A percentile compares a stretch with the other conserved stretches of the same genome.
phyloP scores from a whole-genome alignment of 2,329 filamentous ascomycete genomes.

The Aspergillus sp. region DNA sequence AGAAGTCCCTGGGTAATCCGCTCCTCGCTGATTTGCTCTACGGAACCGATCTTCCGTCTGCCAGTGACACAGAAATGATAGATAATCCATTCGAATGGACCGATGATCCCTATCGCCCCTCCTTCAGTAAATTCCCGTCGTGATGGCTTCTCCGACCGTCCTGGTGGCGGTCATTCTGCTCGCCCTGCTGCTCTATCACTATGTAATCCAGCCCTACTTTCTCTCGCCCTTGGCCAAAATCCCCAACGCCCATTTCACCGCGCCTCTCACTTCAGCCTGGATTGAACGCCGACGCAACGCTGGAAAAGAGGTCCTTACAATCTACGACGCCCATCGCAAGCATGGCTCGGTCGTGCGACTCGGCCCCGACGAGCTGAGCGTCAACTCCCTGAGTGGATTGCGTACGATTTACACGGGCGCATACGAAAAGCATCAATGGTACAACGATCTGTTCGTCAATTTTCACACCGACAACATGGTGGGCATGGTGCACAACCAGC shows the following conservation, averaged over 20 bases:
- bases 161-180: background rate
- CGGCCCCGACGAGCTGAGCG: slow-evolving; percentile 63
- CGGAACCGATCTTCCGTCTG: background rate
- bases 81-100: background rate
- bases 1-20: background rate
- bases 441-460: slow-evolving; percentile 63
- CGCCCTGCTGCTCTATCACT: slow-evolving; percentile 20
- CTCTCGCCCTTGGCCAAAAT: slow-evolving; percentile 61
- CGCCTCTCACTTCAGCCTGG: slow-evolving; percentile 61
- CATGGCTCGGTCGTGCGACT: slow-evolving; percentile 61
- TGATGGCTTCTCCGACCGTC: background rate
- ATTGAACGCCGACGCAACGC: slow-evolving; percentile 59
- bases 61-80: background rate
- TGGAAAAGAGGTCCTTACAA: slow-evolving; percentile 56
- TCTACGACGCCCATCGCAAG: slow-evolving; percentile 55
- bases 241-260: slow-evolving; percentile 63
- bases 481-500: slow-evolving; percentile 56
- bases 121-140: background rate
- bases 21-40: no score
- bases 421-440: slow-evolving; percentile 68
- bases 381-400: slow-evolving; percentile 60
- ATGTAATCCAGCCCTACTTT: slow-evolving; percentile 33
- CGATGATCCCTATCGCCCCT: background rate
- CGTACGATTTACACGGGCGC: slow-evolving; percentile 65
- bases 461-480: slow-evolving; percentile 66